Conservation (phyloP, 176 grass and related monocot genomes). For the Puya raimondii region DNA sequence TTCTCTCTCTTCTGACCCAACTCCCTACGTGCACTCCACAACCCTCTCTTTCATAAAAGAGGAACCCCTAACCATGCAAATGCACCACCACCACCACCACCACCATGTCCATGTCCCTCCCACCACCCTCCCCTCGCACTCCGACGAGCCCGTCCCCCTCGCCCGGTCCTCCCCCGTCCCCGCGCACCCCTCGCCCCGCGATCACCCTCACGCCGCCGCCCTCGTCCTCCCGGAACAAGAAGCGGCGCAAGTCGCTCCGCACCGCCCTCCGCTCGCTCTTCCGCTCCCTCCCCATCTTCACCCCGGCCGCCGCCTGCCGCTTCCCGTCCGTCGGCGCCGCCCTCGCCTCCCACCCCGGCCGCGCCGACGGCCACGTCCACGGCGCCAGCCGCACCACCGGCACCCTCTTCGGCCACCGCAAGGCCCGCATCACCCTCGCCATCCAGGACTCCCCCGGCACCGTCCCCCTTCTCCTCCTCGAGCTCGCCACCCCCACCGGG, state of each 20-base stretch:
- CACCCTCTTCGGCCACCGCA: constrained; percentile 81
- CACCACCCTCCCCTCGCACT: constrained; percentile 34
- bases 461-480: constrained; percentile 75
- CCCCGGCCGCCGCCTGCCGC: constrained; percentile 49
- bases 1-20: constrained; percentile 13
- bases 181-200: constrained; percentile 35
- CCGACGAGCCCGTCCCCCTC: constrained; percentile 9
- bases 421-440: constrained; percentile 67
- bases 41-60: constrained; percentile 21
- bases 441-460: constrained; percentile 79
- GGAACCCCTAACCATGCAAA: constrained; percentile 23
- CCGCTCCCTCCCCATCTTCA: constrained; percentile 75
- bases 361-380: constrained; percentile 46
- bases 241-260: constrained; percentile 43
- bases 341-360: constrained; percentile 25
- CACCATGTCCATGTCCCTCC: constrained; percentile 38
- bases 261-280: constrained; percentile 70
- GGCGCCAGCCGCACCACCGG: constrained; percentile 66
- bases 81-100: constrained; percentile 43
- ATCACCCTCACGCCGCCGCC: constrained; percentile 59
- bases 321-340: constrained; percentile 42
- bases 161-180: constrained; percentile 26
- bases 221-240: constrained; percentile 34
- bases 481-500: constrained; percentile 72
- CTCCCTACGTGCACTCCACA: constrained; percentile 45